Evolutionary conservation across 2,329 filamentous ascomycete species (phyloP).

Genomic region (Laburnicola sp.): DNA sequence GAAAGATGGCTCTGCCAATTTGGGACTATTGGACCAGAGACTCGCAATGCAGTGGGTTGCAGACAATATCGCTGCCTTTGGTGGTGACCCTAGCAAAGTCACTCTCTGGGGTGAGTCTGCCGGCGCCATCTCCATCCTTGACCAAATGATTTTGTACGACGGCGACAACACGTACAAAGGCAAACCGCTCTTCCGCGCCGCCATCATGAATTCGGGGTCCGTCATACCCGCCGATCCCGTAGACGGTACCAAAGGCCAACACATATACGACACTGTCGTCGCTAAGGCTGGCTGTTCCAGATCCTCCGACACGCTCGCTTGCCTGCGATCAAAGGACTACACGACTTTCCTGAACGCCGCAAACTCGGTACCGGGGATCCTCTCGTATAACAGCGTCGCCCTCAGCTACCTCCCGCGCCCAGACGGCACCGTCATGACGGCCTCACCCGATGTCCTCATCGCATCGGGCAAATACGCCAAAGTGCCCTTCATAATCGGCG

Average conservation of each 20-base stretch:
- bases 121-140: constrained; percentile 67
- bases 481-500: constrained; percentile 68
- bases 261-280: constrained; percentile 56
- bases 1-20: constrained; percentile 67
- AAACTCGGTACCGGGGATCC: constrained; percentile 69
- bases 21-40: constrained; percentile 73
- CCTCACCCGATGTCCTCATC: constrained; percentile 64
- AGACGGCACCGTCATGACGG: constrained; percentile 64
- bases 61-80: constrained; percentile 76
- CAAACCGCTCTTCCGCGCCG: constrained; percentile 72
- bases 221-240: constrained; percentile 55
- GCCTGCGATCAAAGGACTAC: constrained; percentile 54
- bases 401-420: constrained; percentile 75
- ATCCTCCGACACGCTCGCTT: constrained; percentile 50
- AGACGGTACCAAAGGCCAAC: constrained; percentile 67
- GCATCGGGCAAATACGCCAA: constrained; percentile 58
- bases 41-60: constrained; percentile 75
- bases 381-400: constrained; percentile 69
- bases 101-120: constrained; percentile 73
- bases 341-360: constrained; percentile 61
- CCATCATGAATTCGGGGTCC: constrained; percentile 65
- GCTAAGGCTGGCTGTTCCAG: constrained; percentile 50
- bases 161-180: constrained; percentile 76
- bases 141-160: constrained; percentile 75
- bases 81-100: constrained; percentile 76